Conservation (phyloP, 192 early-diverging fungal genomes). For the Gaertneriomyces semiglobifer region DNA sequence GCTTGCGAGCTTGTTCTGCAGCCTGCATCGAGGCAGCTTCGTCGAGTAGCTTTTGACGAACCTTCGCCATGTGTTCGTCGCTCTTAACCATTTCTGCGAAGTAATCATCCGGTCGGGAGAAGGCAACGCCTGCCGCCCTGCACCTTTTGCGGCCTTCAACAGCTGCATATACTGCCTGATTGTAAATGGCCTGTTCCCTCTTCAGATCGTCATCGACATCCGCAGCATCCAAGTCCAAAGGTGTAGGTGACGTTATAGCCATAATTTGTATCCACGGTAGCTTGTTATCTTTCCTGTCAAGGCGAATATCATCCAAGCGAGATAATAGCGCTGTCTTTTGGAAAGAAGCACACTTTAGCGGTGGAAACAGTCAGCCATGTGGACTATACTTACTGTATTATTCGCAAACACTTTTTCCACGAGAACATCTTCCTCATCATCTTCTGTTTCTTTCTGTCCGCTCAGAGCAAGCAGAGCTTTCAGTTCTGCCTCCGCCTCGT, state of each 20-base stretch:
- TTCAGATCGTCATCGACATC: conserved; percentile 85
- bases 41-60: conserved; percentile 82
- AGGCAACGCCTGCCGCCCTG: conserved; percentile 64
- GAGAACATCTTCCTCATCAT: conserved; percentile 30
- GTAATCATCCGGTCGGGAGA: conserved; percentile 87
- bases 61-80: conserved; percentile 89
- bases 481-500: conserved; percentile 39
- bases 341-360: background rate
- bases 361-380: background rate
- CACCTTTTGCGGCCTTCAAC: conserved; percentile 61
- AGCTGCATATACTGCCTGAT: conserved; percentile 82
- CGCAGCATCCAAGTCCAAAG: conserved; percentile 28
- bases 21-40: conserved; percentile 76
- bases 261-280: conserved; percentile 53
- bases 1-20: conserved; percentile 78
- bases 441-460: conserved; percentile 12
- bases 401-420: conserved; percentile 33
- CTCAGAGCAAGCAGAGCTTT: conserved; percentile 37
- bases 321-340: conserved; percentile 33
- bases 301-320: conserved; percentile 40
- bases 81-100: conserved; percentile 99
- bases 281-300: conserved; percentile 24
- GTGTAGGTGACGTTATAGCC: conserved; percentile 37
- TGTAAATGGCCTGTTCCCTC: conserved; percentile 90
- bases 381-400: conserved; percentile 19